Evolutionary conservation across 1,284 basidiomycete genomes (phyloP), one percentile per base, ranked within the genome.

Genomic region (Cryptococcus depauperatus): DNA sequence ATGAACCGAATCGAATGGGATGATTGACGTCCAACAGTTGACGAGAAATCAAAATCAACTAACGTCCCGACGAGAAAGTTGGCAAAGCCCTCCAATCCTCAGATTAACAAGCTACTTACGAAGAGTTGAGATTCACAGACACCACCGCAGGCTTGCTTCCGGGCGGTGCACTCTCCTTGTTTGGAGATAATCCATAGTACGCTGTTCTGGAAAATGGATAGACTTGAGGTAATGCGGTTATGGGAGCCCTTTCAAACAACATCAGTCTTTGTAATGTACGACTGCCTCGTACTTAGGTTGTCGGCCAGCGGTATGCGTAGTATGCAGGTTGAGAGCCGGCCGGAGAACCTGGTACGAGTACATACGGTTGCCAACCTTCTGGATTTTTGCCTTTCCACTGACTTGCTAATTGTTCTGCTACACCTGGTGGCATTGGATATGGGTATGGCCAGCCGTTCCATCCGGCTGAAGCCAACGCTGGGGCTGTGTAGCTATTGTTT

Each of bases 321-420:
- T 30, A 30, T 30, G 29, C 11, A 30, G 29, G n/a, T 10, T 30
- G 29, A n/a, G 10, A n/a, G 29, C 29, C 52, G 45, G 11, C 47
- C 51, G 27, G 44, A 33, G 9, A 49, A 29, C 42, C 28, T 44
- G 34, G 41, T 33, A 41, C 47, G 28, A 57, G 13, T 11, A 64
- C 61, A 37, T 50, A 64, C 61, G 56, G 54, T 22, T 51, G 47
- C 58, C 62, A 61, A 10, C 55, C 58, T 37, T 57, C 53, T 27
- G 59, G 62, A n/a, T 58, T 47, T 50, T 59, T 59, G 32, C 61
- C 61, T 59, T 34, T 47, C 46, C 8, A 47, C 43, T 32, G 16
- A 18, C 11, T 48, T 13, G 28, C 41, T 22, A 37, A 13, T 11
- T 18, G 35, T 6, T 16, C 35, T 18, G 35, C 44, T 14, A 59